Conservation (phyloP, 495 filamentous ascomycete genomes). For the Penicillium atrosanguineum region DNA sequence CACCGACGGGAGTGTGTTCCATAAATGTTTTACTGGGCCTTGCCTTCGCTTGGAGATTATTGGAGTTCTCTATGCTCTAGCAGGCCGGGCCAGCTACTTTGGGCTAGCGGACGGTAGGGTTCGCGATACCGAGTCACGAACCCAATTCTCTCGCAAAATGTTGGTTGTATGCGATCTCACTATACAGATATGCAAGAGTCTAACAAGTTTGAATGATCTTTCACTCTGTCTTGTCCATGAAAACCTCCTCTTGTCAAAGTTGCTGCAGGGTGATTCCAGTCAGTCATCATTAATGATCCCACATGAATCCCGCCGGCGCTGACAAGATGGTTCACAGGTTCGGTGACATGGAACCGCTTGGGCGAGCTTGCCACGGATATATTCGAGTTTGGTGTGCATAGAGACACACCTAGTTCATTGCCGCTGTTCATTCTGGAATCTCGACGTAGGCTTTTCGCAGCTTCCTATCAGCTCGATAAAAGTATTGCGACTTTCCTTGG, state of each 20-base stretch:
- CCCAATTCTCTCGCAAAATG: slow-evolving; percentile 28
- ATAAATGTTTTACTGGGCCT: slow-evolving; percentile 22
- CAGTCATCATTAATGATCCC: slow-evolving; percentile 1
- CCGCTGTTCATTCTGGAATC: slow-evolving; percentile 47
- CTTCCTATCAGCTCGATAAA: slow-evolving; percentile 50
- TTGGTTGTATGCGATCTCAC: slow-evolving; percentile 23
- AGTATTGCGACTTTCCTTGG: slow-evolving; percentile 50
- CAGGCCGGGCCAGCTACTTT: slow-evolving; percentile 26
- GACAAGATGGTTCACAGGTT: slow-evolving; percentile 11
- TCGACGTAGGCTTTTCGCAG: slow-evolving; percentile 48
- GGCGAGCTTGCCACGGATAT: slow-evolving; percentile 36
- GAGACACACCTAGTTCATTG: slow-evolving; percentile 34
- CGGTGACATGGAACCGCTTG: slow-evolving; percentile 27
- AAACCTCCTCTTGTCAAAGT: slow-evolving; percentile 22
- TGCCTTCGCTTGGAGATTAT: slow-evolving; percentile 32
- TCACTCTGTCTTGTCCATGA: slow-evolving; percentile 33
- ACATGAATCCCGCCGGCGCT: no score
- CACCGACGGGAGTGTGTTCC: slow-evolving; percentile 10
- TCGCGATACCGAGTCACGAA: slow-evolving; percentile 2
- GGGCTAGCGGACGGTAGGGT: slow-evolving; percentile 8
- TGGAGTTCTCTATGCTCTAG: slow-evolving; percentile 26
- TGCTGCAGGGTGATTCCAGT: slow-evolving; percentile 31
- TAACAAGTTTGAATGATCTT: slow-evolving; percentile 23
- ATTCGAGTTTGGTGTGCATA: slow-evolving; percentile 56
- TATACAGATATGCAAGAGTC: slow-evolving; percentile 8